Evolutionary conservation across 768 basidiomycete species (phyloP), one percentile per base, ranked within the genome.

Genomic region (Mycena chlorophos): DNA sequence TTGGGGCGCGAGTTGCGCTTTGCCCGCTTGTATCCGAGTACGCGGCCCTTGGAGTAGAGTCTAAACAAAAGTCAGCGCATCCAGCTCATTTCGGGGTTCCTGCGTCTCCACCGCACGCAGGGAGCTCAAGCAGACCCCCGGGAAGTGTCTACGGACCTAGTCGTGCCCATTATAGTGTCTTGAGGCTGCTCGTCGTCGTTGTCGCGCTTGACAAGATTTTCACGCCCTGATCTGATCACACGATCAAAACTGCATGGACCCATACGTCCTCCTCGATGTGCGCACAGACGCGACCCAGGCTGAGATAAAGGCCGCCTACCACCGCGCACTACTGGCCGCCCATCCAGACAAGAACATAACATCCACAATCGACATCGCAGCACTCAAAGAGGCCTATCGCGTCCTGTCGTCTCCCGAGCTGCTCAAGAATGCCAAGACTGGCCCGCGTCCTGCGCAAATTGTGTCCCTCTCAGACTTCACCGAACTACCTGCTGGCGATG

Each of bases 21-120:
- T 59, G 91, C 94, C 63, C 97, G 92, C 81, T 98, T 98, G 91
- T 96, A 92, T 63, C 95, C 94, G 68, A 98, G 82, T 71, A 99
- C 87, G 68, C 97, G 94, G 73, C 93, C 97, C 82, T 97, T 98
- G 76, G 75, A 73, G 84, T 97, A 96, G 69, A 97, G 85, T 84
- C 95, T 96, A 71, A 31, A 60, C n/a, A 53, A 60, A 20, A 58
- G 42, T 56, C 46, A 58, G 52, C 29, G 56, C 29, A 60, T 60
- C 55, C 58, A 60, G 31, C 52, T 52, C 48, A 5, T 52, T 26
- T 26, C 28, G 5, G 31, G 37, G 25, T 19, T 19, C 38, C 22
- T 5, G 30, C 10, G 1, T 23, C 19, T 19, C 4, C n/a, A 40
- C 22, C 42, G 26, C 19, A 3, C 30, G 16, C 23, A 27, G 20